A percentile compares a stretch with the other conserved stretches of the same genome.
phyloP scores from a whole-genome alignment of 2,329 filamentous ascomycete genomes.

The Epichloe brachyelytri region DNA sequence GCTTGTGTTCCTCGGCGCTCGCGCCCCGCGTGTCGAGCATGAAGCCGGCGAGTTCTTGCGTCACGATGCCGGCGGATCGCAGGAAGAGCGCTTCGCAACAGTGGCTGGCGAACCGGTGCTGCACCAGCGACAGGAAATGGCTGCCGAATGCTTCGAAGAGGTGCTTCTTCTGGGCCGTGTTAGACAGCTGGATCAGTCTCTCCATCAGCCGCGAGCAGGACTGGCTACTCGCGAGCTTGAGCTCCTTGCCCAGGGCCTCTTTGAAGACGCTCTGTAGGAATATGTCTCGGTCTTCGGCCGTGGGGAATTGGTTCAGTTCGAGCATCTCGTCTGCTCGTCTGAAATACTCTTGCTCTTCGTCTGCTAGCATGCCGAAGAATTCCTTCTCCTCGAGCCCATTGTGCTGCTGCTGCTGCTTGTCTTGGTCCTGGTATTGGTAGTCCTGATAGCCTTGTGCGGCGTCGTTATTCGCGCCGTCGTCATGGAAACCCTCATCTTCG shows the following conservation, averaged over 20 bases:
- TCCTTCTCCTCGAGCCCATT: constrained; percentile 41
- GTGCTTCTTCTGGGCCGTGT: constrained; percentile 66
- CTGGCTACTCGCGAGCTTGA: constrained; percentile 93
- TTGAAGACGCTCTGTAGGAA: constrained; percentile 74
- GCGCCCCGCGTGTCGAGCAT: constrained; percentile 31
- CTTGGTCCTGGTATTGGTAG: constrained; percentile 12
- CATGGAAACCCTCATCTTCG: constrained; percentile 8
- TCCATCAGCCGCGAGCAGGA: constrained; percentile 91
- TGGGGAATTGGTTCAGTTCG: constrained; percentile 76
- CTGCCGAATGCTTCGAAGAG: constrained; percentile 76
- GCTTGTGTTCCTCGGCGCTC: constrained; percentile 29
- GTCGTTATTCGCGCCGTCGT: not conserved
- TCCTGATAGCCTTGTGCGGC: not conserved
- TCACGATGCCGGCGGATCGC: constrained; percentile 65
- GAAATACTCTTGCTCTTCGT: constrained; percentile 94
- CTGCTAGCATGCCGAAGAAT: constrained; percentile 87
- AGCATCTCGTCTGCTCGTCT: constrained; percentile 79
- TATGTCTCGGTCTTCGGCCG: constrained; percentile 55
- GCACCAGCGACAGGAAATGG: constrained; percentile 80
- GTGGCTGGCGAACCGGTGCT: constrained; percentile 93
- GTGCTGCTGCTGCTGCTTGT: constrained; percentile 13
- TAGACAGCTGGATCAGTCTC: constrained; percentile 72
- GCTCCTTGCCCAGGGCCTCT: constrained; percentile 81
- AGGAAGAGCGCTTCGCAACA: constrained; percentile 92
- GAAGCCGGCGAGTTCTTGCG: constrained; percentile 50